Percentiles rank a stretch among this genome's conserved stretches.
Conservation (phyloP, 371 early-diverging fungal genomes). For the Scutellospora calospora region DNA sequence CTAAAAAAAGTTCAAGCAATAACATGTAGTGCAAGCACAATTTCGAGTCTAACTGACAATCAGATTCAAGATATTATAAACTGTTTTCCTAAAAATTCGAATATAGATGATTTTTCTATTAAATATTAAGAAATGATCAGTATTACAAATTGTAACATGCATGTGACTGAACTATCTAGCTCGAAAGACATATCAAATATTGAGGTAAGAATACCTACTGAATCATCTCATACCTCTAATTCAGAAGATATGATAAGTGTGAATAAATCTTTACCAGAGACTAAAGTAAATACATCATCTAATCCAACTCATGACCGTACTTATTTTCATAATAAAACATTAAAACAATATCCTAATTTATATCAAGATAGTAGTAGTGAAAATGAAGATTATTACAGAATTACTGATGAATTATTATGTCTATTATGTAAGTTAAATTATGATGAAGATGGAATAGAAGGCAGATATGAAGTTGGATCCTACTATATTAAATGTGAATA, state of each 20-base stretch:
- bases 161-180: background rate
- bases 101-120: slow-evolving; percentile 2
- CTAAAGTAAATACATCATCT: background rate
- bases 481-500: slow-evolving; percentile 34
- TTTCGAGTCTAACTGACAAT: slow-evolving; percentile 34
- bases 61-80: slow-evolving; percentile 38
- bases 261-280: too few relatives aligned
- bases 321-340: slow-evolving; percentile 22
- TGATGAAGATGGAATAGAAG: slow-evolving; percentile 27
- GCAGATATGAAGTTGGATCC: slow-evolving; percentile 1
- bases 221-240: background rate
- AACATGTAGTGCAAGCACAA: slow-evolving; percentile 35
- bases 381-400: slow-evolving; percentile 39
- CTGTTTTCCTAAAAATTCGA: slow-evolving; percentile 22
- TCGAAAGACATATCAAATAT: background rate
- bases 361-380: slow-evolving; percentile 12
- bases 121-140: slow-evolving; percentile 22
- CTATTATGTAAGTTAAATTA: slow-evolving; percentile 33
- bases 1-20: slow-evolving; percentile 9
- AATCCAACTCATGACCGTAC: background rate
- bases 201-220: background rate
- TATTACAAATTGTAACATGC: slow-evolving; percentile 16
- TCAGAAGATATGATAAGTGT: background rate
- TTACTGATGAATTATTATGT: slow-evolving; percentile 32
- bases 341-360: slow-evolving; percentile 36